A percentile compares a stretch with the other conserved stretches of the same genome.
These are phyloP conservation scores for Neopestalotiopsis sp. DNA, from an alignment of 2,329 filamentous ascomycete genomes.

Conservation along the genomic window DNA sequence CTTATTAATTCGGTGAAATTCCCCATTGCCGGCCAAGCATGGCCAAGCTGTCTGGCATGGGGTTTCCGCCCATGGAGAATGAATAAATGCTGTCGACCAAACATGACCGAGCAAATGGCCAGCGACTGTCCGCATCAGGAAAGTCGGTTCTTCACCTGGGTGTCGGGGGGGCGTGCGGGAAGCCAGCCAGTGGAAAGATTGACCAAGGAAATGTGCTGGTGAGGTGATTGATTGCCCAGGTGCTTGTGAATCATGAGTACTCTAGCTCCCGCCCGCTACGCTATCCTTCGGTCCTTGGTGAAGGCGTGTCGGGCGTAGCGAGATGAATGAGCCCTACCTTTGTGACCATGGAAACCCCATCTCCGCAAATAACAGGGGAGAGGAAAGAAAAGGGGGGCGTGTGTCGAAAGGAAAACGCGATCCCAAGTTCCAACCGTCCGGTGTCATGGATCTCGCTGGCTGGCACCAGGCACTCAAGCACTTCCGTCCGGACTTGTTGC, in stretches of 20 bases:
- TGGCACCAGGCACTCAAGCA: not conserved
- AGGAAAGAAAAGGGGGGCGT: not conserved
- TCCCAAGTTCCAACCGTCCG: not conserved
- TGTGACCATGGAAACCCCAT: not conserved
- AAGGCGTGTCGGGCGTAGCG: slow-evolving; percentile 6
- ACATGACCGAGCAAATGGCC: too few relatives aligned
- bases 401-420: not conserved
- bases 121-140: too few relatives aligned
- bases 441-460: not conserved
- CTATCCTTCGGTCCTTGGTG: not conserved
- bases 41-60: not conserved
- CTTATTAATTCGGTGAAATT: slow-evolving; percentile 10
- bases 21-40: not conserved
- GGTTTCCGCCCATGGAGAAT: not conserved
- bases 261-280: not conserved
- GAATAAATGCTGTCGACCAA: too few relatives aligned
- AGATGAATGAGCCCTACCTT: not conserved
- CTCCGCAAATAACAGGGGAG: slow-evolving; percentile 9
- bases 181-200: too few relatives aligned
- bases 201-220: too few relatives aligned
- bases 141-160: too few relatives aligned
- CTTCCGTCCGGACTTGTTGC: not conserved
- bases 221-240: too few relatives aligned
- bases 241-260: too few relatives aligned
- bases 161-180: too few relatives aligned